phyloP scores from a whole-genome alignment of 2,329 filamentous ascomycete genomes.

The Didymellaceae sp. region DNA sequence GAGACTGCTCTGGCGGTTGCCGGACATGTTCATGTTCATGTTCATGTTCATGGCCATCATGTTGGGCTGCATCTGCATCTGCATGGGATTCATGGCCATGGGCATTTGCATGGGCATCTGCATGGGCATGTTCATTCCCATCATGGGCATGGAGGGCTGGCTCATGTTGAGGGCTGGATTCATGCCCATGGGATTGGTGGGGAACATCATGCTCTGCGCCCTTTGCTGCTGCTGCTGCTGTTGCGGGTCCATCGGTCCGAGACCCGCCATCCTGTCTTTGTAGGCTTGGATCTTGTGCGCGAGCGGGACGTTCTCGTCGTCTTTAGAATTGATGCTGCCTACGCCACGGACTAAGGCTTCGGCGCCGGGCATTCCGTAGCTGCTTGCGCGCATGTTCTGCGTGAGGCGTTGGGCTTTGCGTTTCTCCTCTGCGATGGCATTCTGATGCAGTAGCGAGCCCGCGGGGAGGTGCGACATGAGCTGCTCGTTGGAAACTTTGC shows the following conservation, averaged over 20 bases:
- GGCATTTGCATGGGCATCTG: neutral
- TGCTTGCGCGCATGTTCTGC: conserved; percentile 41
- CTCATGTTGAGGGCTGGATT: neutral
- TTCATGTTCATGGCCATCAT: conserved; percentile 22
- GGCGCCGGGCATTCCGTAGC: conserved; percentile 29
- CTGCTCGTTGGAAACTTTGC: conserved; percentile 46
- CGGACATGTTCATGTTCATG: conserved; percentile 10
- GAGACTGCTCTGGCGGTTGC: conserved; percentile 9
- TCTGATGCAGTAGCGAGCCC: conserved; percentile 52
- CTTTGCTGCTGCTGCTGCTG: conserved; percentile 7
- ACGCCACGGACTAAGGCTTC: conserved; percentile 39
- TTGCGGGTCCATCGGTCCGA: conserved; percentile 14
- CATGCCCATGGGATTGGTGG: conserved; percentile 24
- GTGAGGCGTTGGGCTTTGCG: conserved; percentile 45
- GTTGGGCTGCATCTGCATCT: conserved; percentile 2
- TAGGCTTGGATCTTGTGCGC: conserved; percentile 48
- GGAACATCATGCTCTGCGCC: conserved; percentile 23
- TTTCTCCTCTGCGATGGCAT: conserved; percentile 47
- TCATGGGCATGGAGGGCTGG: conserved; percentile 27
- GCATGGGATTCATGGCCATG: conserved; percentile 21
- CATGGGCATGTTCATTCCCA: conserved; percentile 5
- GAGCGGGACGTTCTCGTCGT: conserved; percentile 37
- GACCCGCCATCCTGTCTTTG: conserved; percentile 40
- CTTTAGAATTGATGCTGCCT: conserved; percentile 17
- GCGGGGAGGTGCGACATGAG: conserved; percentile 44